Conservation (phyloP, 176 grass and related monocot genomes). For the Aegilops longissima region DNA sequence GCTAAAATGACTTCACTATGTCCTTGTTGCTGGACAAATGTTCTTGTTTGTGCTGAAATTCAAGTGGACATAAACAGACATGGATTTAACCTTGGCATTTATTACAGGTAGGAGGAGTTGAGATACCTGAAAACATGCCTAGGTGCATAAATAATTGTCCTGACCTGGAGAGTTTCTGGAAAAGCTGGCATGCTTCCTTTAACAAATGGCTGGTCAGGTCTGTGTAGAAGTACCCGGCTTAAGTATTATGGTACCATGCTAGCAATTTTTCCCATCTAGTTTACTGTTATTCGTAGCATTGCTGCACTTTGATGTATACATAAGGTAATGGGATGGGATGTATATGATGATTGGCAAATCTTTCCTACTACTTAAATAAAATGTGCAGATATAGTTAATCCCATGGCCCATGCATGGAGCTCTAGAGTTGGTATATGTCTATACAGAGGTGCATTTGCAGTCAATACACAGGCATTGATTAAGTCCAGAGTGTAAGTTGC, state of each 20-base stretch:
- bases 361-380: background rate
- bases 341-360: background rate
- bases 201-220: constrained; percentile 99
- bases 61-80: background rate
- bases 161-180: constrained; percentile 97
- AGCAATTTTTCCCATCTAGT: background rate
- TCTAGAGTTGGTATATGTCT: constrained; percentile 19
- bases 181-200: constrained; percentile 97
- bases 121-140: constrained; percentile 94
- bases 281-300: background rate
- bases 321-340: background rate
- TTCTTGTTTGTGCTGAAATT: background rate
- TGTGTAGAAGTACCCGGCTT: constrained; percentile 17
- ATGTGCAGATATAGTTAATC: background rate
- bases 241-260: constrained; percentile 16
- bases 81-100: constrained; percentile 16
- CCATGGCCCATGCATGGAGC: constrained; percentile 19
- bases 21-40: background rate
- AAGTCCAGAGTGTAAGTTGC: background rate
- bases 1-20: background rate
- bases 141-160: constrained; percentile 94
- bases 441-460: background rate
- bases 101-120: constrained; percentile 77
- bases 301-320: constrained; percentile 4
- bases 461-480: background rate